Evolutionary conservation across 2,329 filamentous ascomycete genomes (phyloP).

Genomic region (Lasiodiplodia sp.): DNA sequence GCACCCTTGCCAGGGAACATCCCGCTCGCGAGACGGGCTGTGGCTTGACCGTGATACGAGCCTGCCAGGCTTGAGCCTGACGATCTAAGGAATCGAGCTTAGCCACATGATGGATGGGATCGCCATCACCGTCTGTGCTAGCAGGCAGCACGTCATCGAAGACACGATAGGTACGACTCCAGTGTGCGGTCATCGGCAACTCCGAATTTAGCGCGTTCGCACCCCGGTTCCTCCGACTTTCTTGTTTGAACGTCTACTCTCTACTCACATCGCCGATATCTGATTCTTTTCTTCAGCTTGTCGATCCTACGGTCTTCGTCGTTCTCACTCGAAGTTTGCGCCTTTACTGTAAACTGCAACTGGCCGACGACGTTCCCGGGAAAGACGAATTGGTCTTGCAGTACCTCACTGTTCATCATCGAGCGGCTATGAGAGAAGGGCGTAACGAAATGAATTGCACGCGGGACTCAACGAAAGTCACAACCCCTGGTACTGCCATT

Average conservation of each 20-base stretch:
- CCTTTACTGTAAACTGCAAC: too few relatives aligned
- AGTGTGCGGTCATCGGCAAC: slow-evolving; percentile 1
- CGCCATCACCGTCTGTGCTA: background rate
- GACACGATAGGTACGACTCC: background rate
- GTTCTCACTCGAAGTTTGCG: background rate
- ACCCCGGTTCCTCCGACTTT: background rate
- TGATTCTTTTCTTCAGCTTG: background rate
- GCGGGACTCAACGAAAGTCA: background rate
- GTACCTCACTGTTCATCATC: background rate
- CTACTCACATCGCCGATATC: background rate
- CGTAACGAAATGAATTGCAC: background rate
- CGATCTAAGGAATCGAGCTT: background rate
- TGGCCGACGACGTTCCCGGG: background rate
- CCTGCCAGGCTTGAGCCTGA: background rate
- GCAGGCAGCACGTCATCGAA: slow-evolving; percentile 2
- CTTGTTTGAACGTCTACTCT: slow-evolving; percentile 1
- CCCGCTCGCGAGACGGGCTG: background rate
- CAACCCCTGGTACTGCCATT: background rate
- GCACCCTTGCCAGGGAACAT: background rate
- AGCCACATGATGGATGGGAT: background rate
- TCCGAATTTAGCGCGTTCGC: slow-evolving; percentile 2
- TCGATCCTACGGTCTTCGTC: background rate
- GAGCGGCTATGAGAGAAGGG: background rate
- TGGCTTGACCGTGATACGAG: slow-evolving; percentile 2
- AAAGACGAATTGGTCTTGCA: background rate